A percentile compares a stretch with the other conserved stretches of the same genome.
Conservation (phyloP, 768 basidiomycete species). For the Solioccasus polychromus region DNA sequence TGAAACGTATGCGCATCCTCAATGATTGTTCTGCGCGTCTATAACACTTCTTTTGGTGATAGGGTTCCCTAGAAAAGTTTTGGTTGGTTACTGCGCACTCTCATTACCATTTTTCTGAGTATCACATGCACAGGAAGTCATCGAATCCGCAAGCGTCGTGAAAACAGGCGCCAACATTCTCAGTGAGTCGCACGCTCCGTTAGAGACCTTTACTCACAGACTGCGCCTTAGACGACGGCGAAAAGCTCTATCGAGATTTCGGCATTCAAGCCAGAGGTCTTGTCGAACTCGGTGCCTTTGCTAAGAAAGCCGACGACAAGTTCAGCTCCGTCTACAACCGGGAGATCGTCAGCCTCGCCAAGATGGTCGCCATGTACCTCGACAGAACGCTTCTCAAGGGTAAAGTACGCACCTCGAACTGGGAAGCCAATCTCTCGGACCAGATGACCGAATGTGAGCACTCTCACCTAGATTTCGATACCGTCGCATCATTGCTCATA, state of each 20-base stretch:
- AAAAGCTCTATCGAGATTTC: slow-evolving; percentile 47
- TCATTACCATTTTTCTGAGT: neutral
- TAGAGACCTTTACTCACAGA: neutral
- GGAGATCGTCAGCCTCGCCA: slow-evolving; percentile 41
- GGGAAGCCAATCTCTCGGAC: slow-evolving; percentile 38
- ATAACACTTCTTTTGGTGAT: neutral
- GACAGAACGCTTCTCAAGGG: slow-evolving; percentile 40
- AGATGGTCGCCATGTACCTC: slow-evolving; percentile 43
- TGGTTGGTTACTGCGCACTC: slow-evolving; percentile 25
- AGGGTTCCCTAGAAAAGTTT: slow-evolving; percentile 45
- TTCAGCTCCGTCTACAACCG: slow-evolving; percentile 36
- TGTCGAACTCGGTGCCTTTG: slow-evolving; percentile 46
- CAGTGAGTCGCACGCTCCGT: slow-evolving; percentile 30
- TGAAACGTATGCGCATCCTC: slow-evolving; percentile 41
- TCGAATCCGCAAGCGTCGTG: slow-evolving; percentile 37
- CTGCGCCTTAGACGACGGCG: slow-evolving; percentile 40
- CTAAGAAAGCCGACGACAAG: slow-evolving; percentile 35
- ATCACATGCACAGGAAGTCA: slow-evolving; percentile 35
- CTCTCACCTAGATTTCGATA: neutral
- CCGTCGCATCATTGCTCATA: neutral
- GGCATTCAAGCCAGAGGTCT: slow-evolving; percentile 41
- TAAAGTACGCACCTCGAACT: slow-evolving; percentile 44
- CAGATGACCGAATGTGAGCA: slow-evolving; percentile 39
- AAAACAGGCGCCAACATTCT: slow-evolving; percentile 51
- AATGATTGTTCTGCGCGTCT: neutral